A percentile compares a stretch with the other conserved stretches of the same genome.
Evolutionary conservation across 1,284 basidiomycete genomes (phyloP).

Genomic region (Sporisorium scitamineum): DNA sequence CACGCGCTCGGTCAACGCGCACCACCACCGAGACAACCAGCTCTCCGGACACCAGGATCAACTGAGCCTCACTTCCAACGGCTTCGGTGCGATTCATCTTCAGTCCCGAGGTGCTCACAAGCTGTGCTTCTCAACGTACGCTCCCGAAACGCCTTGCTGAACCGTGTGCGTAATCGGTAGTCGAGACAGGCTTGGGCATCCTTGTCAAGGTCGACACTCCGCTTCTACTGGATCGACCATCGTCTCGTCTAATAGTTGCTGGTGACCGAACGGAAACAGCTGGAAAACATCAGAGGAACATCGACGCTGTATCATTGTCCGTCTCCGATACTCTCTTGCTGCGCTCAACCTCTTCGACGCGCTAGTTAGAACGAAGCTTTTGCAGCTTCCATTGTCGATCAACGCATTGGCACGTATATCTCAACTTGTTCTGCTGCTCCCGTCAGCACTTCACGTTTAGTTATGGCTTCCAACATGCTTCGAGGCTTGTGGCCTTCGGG

Average conservation of each 20-base stretch:
- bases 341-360: background rate
- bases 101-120: too few species aligned
- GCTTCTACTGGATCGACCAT: background rate
- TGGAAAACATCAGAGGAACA: background rate
- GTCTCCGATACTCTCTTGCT: too few species aligned
- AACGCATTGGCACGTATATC: background rate
- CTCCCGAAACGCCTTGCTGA: too few species aligned
- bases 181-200: background rate
- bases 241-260: background rate
- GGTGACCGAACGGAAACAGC: too few species aligned
- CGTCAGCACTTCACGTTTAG: background rate
- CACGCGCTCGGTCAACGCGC: constrained; percentile 5
- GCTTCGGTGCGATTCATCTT: background rate
- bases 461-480: constrained; percentile 61
- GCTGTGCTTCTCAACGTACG: background rate
- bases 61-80: background rate
- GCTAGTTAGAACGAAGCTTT: background rate
- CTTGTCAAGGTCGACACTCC: background rate
- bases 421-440: background rate
- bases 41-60: too few species aligned
- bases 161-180: background rate
- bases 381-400: background rate
- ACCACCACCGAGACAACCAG: background rate
- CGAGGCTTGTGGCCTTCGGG: constrained; percentile 64
- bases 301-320: background rate